Conservation (phyloP, 2,329 filamentous ascomycete genomes). For the Botrytis fabae region DNA sequence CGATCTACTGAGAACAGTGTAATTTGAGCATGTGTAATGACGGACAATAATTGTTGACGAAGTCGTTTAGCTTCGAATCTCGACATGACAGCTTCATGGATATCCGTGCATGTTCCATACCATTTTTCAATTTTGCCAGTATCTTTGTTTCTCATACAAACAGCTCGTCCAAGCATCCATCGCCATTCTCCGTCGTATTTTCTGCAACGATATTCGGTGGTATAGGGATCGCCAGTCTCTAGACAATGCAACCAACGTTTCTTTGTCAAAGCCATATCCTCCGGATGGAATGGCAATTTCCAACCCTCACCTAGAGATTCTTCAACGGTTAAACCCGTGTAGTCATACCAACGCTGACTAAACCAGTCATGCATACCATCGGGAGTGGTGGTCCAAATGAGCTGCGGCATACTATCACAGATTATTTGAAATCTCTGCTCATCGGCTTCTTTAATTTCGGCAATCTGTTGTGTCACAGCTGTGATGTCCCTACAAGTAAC, state of each 20-base stretch:
- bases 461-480: conserved; percentile 66
- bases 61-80: conserved; percentile 65
- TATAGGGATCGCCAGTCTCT: conserved; percentile 66
- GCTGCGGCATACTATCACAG: conserved; percentile 69
- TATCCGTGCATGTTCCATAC: conserved; percentile 80
- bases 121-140: conserved; percentile 72
- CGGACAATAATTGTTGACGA: conserved; percentile 68
- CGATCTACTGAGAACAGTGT: conserved; percentile 73
- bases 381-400: conserved; percentile 72
- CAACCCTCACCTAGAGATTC: conserved; percentile 64
- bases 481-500: conserved; percentile 65
- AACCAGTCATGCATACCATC: conserved; percentile 72
- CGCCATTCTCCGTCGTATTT: conserved; percentile 69
- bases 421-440: conserved; percentile 75
- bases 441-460: conserved; percentile 67
- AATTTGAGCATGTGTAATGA: conserved; percentile 73
- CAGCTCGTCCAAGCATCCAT: conserved; percentile 75
- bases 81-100: conserved; percentile 71
- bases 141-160: conserved; percentile 65
- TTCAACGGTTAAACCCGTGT: conserved; percentile 66
- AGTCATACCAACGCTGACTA: conserved; percentile 73
- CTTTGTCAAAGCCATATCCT: conserved; percentile 60
- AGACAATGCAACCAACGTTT: conserved; percentile 63
- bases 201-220: conserved; percentile 69
- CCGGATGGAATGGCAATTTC: conserved; percentile 66